These are phyloP conservation scores for Colletotrichum aenigma DNA, from an alignment of 2,329 filamentous ascomycete genomes.

Conservation along the genomic window DNA sequence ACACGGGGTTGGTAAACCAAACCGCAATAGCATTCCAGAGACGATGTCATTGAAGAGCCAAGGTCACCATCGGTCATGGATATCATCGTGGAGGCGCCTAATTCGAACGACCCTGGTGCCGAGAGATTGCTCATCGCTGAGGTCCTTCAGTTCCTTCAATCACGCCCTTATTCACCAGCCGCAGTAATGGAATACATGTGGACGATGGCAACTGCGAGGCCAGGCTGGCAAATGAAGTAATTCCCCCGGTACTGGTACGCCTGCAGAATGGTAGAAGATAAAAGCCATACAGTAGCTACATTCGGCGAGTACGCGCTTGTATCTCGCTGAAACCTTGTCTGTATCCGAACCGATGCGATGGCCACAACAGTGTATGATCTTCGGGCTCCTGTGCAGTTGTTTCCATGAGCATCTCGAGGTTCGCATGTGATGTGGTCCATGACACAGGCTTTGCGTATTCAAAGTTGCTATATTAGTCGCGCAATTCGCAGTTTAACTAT, in stretches of 20 bases:
- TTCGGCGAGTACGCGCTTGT: too few relatives aligned
- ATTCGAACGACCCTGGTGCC: background rate
- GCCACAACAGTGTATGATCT: background rate
- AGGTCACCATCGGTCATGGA: background rate
- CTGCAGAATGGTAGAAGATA: background rate
- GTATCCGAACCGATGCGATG: too few relatives aligned
- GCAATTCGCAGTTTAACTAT: fast-evolving
- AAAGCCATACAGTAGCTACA: too few relatives aligned
- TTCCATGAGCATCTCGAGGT: background rate
- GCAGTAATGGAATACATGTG: background rate
- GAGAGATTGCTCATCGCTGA: background rate
- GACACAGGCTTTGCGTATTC: background rate
- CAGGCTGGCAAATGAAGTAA: background rate
- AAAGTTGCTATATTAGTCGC: background rate
- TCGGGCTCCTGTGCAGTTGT: fast-evolving
- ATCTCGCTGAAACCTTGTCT: too few relatives aligned
- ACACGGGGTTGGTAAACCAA: background rate
- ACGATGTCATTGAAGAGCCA: background rate
- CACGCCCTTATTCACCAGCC: background rate
- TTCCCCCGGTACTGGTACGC: background rate
- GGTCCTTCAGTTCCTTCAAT: background rate
- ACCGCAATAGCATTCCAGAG: background rate
- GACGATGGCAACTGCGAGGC: too few relatives aligned
- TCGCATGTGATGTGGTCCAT: fast-evolving
- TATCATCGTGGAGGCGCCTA: fast-evolving